A percentile compares a stretch with the other conserved stretches of the same genome.
phyloP scores from a whole-genome alignment of 306 rosid genomes.

The Gillenia trifoliata region DNA sequence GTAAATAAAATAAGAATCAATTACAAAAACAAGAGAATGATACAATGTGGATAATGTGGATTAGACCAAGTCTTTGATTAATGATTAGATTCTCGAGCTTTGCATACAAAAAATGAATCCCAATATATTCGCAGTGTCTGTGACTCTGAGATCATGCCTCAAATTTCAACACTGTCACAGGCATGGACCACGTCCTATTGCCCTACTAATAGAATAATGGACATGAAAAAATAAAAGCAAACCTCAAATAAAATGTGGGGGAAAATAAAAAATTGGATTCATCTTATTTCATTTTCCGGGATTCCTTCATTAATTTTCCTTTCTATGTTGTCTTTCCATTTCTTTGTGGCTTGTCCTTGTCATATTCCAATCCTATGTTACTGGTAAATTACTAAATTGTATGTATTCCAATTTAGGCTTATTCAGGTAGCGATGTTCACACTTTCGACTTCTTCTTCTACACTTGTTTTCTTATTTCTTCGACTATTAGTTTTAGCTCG shows the following conservation, averaged over 20 bases:
- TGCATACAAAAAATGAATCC: background rate
- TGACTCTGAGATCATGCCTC: background rate
- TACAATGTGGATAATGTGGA: background rate
- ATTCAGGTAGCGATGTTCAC: too few relatives aligned
- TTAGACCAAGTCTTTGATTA: background rate
- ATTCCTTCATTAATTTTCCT: slow-evolving; percentile 1
- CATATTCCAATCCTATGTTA: slow-evolving; percentile 1
- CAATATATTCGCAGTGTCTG: background rate
- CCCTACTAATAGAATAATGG: background rate
- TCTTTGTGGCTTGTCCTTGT: background rate
- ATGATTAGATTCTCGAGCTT: slow-evolving; percentile 5
- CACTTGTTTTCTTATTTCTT: too few relatives aligned
- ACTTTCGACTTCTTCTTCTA: too few relatives aligned
- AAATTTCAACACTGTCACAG: background rate
- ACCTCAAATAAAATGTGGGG: background rate
- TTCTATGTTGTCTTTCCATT: background rate
- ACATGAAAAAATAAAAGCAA: background rate
- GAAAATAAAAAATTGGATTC: background rate
- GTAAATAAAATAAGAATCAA: too few relatives aligned
- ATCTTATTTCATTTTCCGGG: background rate
- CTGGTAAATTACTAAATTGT: too few relatives aligned
- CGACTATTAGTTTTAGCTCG: background rate
- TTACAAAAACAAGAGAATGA: background rate
- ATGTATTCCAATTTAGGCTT: background rate
- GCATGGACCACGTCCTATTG: background rate